phyloP scores from a whole-genome alignment of 75 land plant species.

The Sequoiadendron giganteum region DNA sequence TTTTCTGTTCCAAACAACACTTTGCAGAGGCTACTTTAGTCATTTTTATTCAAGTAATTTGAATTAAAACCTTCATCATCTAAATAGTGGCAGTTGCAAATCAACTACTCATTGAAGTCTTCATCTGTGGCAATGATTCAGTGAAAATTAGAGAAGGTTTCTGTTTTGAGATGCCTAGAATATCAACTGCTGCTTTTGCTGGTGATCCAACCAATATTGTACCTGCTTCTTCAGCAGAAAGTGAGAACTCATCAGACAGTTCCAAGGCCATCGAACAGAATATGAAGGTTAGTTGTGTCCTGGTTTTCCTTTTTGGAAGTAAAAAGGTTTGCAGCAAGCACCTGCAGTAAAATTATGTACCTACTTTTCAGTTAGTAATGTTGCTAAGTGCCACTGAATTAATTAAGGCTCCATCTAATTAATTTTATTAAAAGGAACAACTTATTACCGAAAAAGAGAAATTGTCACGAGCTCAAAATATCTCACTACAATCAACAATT shows the following conservation, averaged over 20 bases:
- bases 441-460: background rate
- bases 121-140: background rate
- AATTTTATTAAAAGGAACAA: background rate
- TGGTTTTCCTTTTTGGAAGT: background rate
- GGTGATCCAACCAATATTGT: background rate
- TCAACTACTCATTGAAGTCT: background rate
- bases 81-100: background rate
- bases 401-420: background rate
- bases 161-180: background rate
- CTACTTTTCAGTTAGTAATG: background rate
- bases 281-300: background rate
- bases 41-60: background rate
- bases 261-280: background rate
- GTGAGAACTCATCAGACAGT: background rate
- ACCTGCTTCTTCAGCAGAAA: background rate
- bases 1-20: background rate
- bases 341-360: background rate
- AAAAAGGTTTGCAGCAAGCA: background rate
- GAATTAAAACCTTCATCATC: background rate
- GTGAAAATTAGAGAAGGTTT: conserved; percentile 4
- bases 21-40: background rate
- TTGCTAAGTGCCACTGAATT: background rate
- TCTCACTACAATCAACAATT: background rate
- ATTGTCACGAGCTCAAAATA: background rate
- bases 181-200: background rate